Evolutionary conservation across 139 green algal genomes (phyloP).

Genomic region (Chlorella sp.): DNA sequence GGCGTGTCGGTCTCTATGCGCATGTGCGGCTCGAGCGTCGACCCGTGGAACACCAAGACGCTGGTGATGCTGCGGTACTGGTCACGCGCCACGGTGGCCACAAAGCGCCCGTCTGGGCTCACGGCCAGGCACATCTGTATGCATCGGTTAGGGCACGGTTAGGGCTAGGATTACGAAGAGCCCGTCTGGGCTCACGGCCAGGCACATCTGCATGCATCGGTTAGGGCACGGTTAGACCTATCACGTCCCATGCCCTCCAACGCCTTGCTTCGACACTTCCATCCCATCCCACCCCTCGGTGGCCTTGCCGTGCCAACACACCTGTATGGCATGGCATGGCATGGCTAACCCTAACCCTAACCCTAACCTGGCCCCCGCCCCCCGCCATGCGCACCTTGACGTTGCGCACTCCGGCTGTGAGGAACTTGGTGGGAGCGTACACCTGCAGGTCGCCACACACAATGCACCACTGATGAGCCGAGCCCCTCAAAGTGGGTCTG

Average conservation of each 20-base stretch:
- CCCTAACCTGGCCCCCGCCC: too few relatives aligned
- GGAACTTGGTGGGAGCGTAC: conserved; percentile 49
- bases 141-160: too few relatives aligned
- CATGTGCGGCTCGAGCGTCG: conserved; percentile 44
- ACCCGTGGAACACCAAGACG: conserved; percentile 49
- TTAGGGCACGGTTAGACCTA: not conserved
- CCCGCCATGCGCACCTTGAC: conserved; percentile 18
- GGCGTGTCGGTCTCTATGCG: conserved; percentile 38
- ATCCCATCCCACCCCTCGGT: not conserved
- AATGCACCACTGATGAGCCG: too few relatives aligned
- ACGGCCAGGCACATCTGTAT: conserved; percentile 41
- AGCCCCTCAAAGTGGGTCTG: too few relatives aligned
- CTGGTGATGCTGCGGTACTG: conserved; percentile 22
- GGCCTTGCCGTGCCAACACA: too few relatives aligned
- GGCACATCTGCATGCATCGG: conserved; percentile 20
- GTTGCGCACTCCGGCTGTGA: conserved; percentile 26
- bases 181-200: conserved; percentile 47
- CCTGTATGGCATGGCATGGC: too few relatives aligned
- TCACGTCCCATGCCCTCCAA: not conserved
- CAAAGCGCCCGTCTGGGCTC: conserved; percentile 32
- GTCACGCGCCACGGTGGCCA: conserved; percentile 36
- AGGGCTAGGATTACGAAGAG: conserved; percentile 13
- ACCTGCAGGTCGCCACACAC: too few relatives aligned
- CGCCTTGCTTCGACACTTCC: not conserved
- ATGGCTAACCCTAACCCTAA: too few relatives aligned